Conservation (phyloP, 2,329 filamentous ascomycete genomes). For the Plectosphaerella cucumerina region DNA sequence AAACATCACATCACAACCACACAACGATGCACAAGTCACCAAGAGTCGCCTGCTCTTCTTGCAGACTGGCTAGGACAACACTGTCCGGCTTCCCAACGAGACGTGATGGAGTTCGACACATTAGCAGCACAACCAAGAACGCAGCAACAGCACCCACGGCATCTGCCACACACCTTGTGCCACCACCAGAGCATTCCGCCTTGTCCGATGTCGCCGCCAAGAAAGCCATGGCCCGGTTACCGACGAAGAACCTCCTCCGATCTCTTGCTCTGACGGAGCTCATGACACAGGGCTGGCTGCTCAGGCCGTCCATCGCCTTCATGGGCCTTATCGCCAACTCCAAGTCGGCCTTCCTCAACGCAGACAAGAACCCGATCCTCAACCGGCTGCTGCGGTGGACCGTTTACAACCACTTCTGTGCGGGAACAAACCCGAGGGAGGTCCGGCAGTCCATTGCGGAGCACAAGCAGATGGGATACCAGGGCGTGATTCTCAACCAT, state of each 20-base stretch:
- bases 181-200: not conserved
- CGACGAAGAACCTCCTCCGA: constrained; percentile 16
- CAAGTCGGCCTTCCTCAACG: constrained; percentile 24
- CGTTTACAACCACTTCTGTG: constrained; percentile 53
- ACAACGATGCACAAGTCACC: not conserved
- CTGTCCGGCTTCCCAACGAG: not conserved
- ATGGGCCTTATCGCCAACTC: constrained; percentile 18
- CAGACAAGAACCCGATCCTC: constrained; percentile 46
- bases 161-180: not conserved
- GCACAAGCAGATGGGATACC: constrained; percentile 45
- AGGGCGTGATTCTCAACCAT: constrained; percentile 54
- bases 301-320: constrained; percentile 18
- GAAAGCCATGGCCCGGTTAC: constrained; percentile 13
- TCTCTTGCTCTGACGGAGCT: constrained; percentile 20
- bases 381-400: constrained; percentile 43
- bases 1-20: not conserved
- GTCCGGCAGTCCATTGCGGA: constrained; percentile 36
- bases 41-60: not conserved
- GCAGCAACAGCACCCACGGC: not conserved
- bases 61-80: not conserved
- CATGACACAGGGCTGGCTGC: constrained; percentile 18
- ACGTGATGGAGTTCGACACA: not conserved
- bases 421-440: constrained; percentile 43
- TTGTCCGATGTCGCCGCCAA: not conserved
- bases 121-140: not conserved